Percentiles rank a stretch among this genome's conserved stretches.
Evolutionary conservation across 441 rosid species (phyloP).

Genomic region (Raphanus hybrid): DNA sequence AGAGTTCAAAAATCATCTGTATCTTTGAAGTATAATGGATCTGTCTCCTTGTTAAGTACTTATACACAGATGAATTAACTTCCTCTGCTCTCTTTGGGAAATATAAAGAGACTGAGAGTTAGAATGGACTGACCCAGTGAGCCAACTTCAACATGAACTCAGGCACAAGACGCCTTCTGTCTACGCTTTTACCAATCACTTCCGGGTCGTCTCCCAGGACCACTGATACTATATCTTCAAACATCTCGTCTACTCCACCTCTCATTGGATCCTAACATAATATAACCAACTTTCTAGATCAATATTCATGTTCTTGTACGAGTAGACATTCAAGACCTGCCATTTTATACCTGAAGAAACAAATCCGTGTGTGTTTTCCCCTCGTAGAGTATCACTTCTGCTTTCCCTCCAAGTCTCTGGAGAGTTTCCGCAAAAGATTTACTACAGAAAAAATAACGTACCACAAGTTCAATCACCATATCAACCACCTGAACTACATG

Average conservation of each 20-base stretch:
- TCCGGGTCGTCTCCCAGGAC: constrained; percentile 64
- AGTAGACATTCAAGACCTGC: background rate
- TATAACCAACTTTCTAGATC: constrained; percentile 17
- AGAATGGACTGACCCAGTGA: constrained; percentile 83
- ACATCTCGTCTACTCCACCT: constrained; percentile 87
- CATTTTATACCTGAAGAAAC: constrained; percentile 82
- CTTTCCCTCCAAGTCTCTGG: constrained; percentile 71
- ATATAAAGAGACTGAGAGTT: constrained; percentile 26
- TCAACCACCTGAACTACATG: constrained; percentile 22
- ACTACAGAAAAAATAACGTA: constrained; percentile 49
- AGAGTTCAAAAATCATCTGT: constrained; percentile 22
- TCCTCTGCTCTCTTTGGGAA: constrained; percentile 8
- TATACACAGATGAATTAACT: constrained; percentile 25
- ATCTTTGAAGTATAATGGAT: constrained; percentile 4
- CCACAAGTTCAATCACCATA: constrained; percentile 20
- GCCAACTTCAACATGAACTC: constrained; percentile 90
- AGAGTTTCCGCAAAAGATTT: constrained; percentile 76
- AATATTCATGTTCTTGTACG: constrained; percentile 16
- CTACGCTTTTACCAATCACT: constrained; percentile 59
- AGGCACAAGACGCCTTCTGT: constrained; percentile 90
- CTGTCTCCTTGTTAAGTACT: constrained; percentile 26
- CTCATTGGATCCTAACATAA: constrained; percentile 90
- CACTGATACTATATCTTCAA: constrained; percentile 74
- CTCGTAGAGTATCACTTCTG: constrained; percentile 72
- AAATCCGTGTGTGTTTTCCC: constrained; percentile 97